Base-by-base conservation (phyloP, 257 asterid species). In the Schizonepeta tenuifolia region DNA sequence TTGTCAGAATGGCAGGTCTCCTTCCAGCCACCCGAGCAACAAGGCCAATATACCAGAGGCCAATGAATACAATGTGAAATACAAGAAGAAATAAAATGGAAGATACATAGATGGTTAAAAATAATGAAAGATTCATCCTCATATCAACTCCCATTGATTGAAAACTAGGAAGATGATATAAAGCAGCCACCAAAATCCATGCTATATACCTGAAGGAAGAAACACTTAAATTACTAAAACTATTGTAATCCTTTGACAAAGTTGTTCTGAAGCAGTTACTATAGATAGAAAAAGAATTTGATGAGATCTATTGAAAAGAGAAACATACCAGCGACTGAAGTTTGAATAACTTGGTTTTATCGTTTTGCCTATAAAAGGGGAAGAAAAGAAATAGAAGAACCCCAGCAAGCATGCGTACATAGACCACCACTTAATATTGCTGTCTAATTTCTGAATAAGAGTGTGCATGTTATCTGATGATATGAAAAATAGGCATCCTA, bases 341-440 rank as follows among this genome's bases (percentile, higher is more conserved):
- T 92, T 95, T 62, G 98, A 92, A 80, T 92, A 95, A 86, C 96
- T 92, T 41, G 99, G 99, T 79, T 92, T 92, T 80, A 95, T 86
- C 8, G 97, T 95, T 81, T 95, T 92, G 74, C 99, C 98, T 36
- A 95, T 87, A 76, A 92, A 95, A 4, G 99, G 98, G 56, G 99
- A 90, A 47, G 99, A 95, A 78, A 95, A 95, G 89, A 92, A 95
- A 79, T 95, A 95, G 89, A 95, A 95, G 89, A 92, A 95, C 46
- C 99, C 99, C 60, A 95, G 92, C 87, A 95, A 81, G 76, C 99
- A 95, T 31, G 92, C 98, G 40, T 95, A 95, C 96, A 95, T 95
- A 38, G 99, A 95, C 99, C 99, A 95, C 99, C 99, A 95, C 77
- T 95, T 95, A 28, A 92, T 68, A 78, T 95, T 95, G 96, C 96